Evolutionary conservation across 495 filamentous ascomycete genomes (phyloP).

Genomic region (Neurospora sp.): DNA sequence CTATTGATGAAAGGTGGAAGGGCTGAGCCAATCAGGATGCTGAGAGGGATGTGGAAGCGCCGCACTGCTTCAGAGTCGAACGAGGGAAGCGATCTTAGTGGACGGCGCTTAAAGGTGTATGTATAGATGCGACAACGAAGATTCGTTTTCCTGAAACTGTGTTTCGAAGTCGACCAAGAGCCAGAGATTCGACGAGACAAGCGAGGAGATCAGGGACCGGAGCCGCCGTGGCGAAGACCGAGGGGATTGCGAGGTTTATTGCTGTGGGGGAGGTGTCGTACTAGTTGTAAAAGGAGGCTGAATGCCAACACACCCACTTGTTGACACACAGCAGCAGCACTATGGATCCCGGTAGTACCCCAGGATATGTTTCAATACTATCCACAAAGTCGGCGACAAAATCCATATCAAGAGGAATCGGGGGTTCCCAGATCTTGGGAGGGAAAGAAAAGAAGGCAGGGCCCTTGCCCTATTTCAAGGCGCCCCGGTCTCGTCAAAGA

Average conservation of each 20-base stretch:
- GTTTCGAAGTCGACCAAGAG: neutral
- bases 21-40: constrained; percentile 19
- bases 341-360: neutral
- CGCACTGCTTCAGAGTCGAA: constrained; percentile 16
- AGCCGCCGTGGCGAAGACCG: neutral
- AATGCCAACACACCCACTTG: neutral
- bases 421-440: neutral
- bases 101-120: constrained; percentile 24
- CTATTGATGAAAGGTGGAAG: constrained; percentile 11
- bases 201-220: neutral
- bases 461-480: neutral
- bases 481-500: neutral
- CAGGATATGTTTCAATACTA: neutral
- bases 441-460: neutral
- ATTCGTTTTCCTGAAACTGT: constrained; percentile 11
- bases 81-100: constrained; percentile 12
- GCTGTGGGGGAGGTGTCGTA: neutral
- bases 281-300: neutral
- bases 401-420: neutral
- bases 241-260: neutral
- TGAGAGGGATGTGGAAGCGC: constrained; percentile 21
- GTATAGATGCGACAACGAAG: constrained; percentile 14
- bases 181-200: constrained; percentile 1
- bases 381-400: neutral
- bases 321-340: neutral